A percentile compares a stretch with the other conserved stretches of the same genome.
phyloP scores from a whole-genome alignment of 306 rosid species.

The Hippophae tibetana region DNA sequence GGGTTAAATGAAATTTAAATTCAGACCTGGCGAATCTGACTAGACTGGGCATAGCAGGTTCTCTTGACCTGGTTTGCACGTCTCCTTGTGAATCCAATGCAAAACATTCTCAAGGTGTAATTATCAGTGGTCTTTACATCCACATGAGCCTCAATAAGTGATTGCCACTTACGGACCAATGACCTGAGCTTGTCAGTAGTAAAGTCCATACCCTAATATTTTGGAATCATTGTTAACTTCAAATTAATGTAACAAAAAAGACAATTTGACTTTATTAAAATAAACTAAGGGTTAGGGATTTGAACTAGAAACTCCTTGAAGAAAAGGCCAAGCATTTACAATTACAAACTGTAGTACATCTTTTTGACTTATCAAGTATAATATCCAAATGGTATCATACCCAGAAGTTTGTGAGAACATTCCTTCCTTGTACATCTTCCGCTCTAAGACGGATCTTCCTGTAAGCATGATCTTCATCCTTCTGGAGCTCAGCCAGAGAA shows the following conservation, averaged over 20 bases:
- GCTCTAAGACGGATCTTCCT: conserved; percentile 93
- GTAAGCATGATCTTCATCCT: conserved; percentile 87
- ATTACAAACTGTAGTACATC: background rate
- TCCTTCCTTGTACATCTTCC: conserved; percentile 87
- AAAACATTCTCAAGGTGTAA: conserved; percentile 73
- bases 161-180: conserved; percentile 81
- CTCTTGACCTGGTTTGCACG: conserved; percentile 83
- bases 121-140: conserved; percentile 90
- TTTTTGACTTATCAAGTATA: no score
- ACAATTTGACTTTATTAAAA: no score
- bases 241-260: background rate
- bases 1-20: background rate
- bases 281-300: background rate
- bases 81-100: conserved; percentile 86
- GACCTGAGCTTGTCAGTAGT: conserved; percentile 90
- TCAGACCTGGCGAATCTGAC: conserved; percentile 75
- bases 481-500: conserved; percentile 92
- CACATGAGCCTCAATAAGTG: conserved; percentile 82
- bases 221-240: background rate
- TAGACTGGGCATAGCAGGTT: conserved; percentile 87
- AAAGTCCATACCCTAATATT: conserved; percentile 69
- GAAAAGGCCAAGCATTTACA: no score
- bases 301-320: no score
- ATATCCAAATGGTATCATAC: conserved; percentile 24
- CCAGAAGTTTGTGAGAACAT: conserved; percentile 88